phyloP scores from a whole-genome alignment of 192 early-diverging fungal genomes.

The Podila minutissima region DNA sequence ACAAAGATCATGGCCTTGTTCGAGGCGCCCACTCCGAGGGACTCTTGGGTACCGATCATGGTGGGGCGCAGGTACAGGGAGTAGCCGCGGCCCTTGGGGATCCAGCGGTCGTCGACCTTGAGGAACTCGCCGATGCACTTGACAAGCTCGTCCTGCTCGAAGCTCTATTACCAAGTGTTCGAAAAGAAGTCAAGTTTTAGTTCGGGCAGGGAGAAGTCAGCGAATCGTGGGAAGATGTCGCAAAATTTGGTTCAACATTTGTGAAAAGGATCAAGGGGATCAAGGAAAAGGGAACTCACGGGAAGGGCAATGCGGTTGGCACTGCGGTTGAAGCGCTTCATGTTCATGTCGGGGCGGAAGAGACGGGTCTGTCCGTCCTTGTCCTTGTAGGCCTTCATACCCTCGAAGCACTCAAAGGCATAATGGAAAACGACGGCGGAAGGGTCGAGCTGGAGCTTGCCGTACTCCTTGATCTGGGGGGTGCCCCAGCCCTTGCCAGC shows the following conservation, averaged over 20 bases:
- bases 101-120: slow-evolving; percentile 87
- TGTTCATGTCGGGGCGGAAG: slow-evolving; percentile 99
- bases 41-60: slow-evolving; percentile 89
- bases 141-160: slow-evolving; percentile 81
- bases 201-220: neutral
- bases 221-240: no score
- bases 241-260: no score
- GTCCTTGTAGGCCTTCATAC: slow-evolving; percentile 94
- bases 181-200: neutral
- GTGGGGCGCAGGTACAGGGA: slow-evolving; percentile 95
- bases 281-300: slow-evolving; percentile 50
- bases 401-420: slow-evolving; percentile 93
- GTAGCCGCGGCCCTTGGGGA: slow-evolving; percentile 91
- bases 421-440: slow-evolving; percentile 95
- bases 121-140: slow-evolving; percentile 87
- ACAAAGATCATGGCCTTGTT: slow-evolving; percentile 84
- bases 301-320: slow-evolving; percentile 87
- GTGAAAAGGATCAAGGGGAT: no score
- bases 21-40: slow-evolving; percentile 84
- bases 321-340: slow-evolving; percentile 85
- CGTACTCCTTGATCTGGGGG: slow-evolving; percentile 90
- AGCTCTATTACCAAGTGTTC: slow-evolving; percentile 48
- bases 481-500: slow-evolving; percentile 76
- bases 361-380: slow-evolving; percentile 85
- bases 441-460: slow-evolving; percentile 83